These are phyloP conservation scores for Nicotiana paniculata DNA, from an alignment of 257 asterid species.

Conservation along the genomic window DNA sequence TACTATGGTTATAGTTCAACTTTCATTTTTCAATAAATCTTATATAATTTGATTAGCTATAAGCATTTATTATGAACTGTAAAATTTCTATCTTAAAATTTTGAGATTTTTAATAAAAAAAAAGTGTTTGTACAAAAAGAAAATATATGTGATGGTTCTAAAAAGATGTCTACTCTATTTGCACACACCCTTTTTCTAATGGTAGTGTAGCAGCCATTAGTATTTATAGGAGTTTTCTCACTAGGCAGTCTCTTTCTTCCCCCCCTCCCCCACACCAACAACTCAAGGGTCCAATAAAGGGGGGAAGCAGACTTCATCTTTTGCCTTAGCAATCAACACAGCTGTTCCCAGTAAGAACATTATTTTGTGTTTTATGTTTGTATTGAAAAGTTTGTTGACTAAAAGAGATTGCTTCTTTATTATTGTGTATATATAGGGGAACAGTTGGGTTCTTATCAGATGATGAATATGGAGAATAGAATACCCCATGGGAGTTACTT, in stretches of 20 bases:
- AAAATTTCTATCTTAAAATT: no score
- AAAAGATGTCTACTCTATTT: neutral
- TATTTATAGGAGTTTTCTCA: conserved; percentile 23
- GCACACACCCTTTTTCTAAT: neutral
- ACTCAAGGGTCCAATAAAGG: conserved; percentile 30
- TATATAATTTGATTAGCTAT: no score
- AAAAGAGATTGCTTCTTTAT: conserved; percentile 4
- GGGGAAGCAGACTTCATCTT: conserved; percentile 32
- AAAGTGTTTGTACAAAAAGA: neutral
- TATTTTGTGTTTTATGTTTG: neutral
- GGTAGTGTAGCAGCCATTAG: conserved; percentile 4
- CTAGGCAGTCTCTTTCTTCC: conserved; percentile 28
- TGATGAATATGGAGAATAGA: conserved; percentile 48
- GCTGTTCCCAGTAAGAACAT: neutral
- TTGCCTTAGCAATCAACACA: neutral
- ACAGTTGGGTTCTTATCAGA: neutral
- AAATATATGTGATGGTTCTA: neutral
- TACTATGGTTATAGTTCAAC: neutral
- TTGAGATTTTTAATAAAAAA: no score
- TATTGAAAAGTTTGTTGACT: neutral
- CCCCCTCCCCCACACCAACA: conserved; percentile 18
- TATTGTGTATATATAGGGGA: neutral
- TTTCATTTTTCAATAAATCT: no score
- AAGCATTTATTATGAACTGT: no score
- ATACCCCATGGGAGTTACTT: conserved; percentile 61